Percentiles rank a stretch among this genome's conserved stretches.
Evolutionary conservation across 2,329 filamentous ascomycete species (phyloP).

Genomic region (Xylaria sp.): DNA sequence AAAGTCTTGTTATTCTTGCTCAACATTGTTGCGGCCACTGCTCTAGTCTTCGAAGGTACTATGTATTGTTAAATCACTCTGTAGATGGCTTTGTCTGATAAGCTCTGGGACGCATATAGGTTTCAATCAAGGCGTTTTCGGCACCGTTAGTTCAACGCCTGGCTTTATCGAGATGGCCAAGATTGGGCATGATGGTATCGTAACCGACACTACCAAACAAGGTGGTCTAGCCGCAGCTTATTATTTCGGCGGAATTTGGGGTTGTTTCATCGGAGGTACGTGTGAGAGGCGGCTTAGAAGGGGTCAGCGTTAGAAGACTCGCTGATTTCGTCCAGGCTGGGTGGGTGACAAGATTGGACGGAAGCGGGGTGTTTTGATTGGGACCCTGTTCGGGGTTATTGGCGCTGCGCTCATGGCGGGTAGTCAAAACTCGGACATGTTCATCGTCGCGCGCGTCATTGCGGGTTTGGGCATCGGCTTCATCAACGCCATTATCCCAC

Average conservation of each 20-base stretch:
- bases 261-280: slow-evolving; percentile 53
- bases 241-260: slow-evolving; percentile 57
- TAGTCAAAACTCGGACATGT: slow-evolving; percentile 52
- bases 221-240: slow-evolving; percentile 60
- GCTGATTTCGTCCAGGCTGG: slow-evolving; percentile 41
- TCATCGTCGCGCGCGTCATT: slow-evolving; percentile 55
- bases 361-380: slow-evolving; percentile 51
- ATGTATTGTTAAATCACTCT: neutral
- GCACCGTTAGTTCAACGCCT: slow-evolving; percentile 53
- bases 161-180: slow-evolving; percentile 50
- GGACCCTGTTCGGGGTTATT: slow-evolving; percentile 53
- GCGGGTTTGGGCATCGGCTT: slow-evolving; percentile 59
- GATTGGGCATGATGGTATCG: slow-evolving; percentile 53
- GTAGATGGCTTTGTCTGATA: slow-evolving; percentile 1
- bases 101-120: slow-evolving; percentile 1
- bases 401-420: slow-evolving; percentile 56
- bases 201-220: slow-evolving; percentile 55
- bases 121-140: slow-evolving; percentile 62
- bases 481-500: slow-evolving; percentile 56
- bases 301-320: neutral
- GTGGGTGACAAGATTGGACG: slow-evolving; percentile 60
- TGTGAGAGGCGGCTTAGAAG: neutral
- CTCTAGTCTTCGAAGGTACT: slow-evolving; percentile 48
- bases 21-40: slow-evolving; percentile 40
- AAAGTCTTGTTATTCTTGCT: slow-evolving; percentile 34